A percentile compares a stretch with the other conserved stretches of the same genome.
phyloP scores from a whole-genome alignment of 805 yeast genomes.

The Yamadazyma paraphyllophila region DNA sequence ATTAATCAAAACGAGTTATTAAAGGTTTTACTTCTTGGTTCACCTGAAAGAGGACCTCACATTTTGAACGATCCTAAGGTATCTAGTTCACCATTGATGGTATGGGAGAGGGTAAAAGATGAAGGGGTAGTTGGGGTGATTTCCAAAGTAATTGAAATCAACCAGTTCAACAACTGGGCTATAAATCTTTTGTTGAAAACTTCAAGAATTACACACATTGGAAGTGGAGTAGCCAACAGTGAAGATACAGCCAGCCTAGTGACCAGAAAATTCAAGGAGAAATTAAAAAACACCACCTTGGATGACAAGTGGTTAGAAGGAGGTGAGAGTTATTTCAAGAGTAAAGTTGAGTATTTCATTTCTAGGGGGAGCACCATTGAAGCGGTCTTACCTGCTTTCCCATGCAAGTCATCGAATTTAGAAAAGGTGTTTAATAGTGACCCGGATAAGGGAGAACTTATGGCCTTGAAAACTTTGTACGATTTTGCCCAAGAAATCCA shows the following conservation, averaged over 20 bases:
- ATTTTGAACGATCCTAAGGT: slow-evolving; percentile 1
- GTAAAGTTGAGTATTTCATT: slow-evolving; percentile 47
- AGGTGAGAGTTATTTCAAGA: slow-evolving; percentile 44
- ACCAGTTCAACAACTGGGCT: slow-evolving; percentile 34
- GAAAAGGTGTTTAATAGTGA: slow-evolving; percentile 47
- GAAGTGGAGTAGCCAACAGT: neutral
- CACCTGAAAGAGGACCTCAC: no score
- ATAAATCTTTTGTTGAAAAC: slow-evolving; percentile 24
- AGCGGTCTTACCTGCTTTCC: slow-evolving; percentile 63
- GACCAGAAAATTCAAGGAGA: slow-evolving; percentile 43
- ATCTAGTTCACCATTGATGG: slow-evolving; percentile 2
- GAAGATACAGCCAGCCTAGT: slow-evolving; percentile 15
- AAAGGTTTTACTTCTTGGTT: neutral
- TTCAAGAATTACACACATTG: slow-evolving; percentile 18
- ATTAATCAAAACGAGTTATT: slow-evolving; percentile 1
- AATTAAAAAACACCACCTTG: slow-evolving; percentile 46
- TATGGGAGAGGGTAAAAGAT: slow-evolving; percentile 22
- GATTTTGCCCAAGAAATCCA: slow-evolving; percentile 28
- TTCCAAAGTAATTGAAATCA: slow-evolving; percentile 22
- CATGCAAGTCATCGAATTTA: slow-evolving; percentile 59
- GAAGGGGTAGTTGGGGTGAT: slow-evolving; percentile 26
- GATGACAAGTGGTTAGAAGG: slow-evolving; percentile 50
- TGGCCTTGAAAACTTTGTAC: slow-evolving; percentile 32
- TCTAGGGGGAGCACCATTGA: slow-evolving; percentile 47
- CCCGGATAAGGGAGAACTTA: slow-evolving; percentile 54